Base-by-base conservation (phyloP, 345 rosid species). In the Garcia nutans region DNA sequence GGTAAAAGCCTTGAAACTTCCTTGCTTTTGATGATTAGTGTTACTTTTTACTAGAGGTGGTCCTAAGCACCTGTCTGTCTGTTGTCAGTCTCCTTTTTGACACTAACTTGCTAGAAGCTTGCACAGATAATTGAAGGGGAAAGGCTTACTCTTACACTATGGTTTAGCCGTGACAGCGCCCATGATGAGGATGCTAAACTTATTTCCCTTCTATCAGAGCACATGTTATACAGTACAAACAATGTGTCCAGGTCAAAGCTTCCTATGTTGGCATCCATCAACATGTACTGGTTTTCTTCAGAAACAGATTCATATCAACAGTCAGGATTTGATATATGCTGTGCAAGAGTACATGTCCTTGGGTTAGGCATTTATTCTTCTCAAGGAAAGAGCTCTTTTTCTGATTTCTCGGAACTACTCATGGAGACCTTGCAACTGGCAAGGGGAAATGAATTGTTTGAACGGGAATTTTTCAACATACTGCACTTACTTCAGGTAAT, bases 111-210 rank as follows among this genome's bases (percentile, higher is more conserved):
- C 65, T 69, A 73, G 65, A 69, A 75, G 11, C 61, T 82, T 67
- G 71, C 50, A 62, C 86, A 90, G 99, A 86, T 96, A 70, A 87
- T 77, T 2, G 83, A 83, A 15, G 97, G 99, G 74, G 99, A 96
- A 82, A 90, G 99, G 77, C 83, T 92, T 73, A 93, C 98, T 19
- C 96, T 96, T 76, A 87, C 98, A 0, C 67, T 96, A 20, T 96
- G 97, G 97, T 93, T 93, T 85, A 93, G 91, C 78, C 97, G 95
- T 50, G 88, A 92, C 78, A 80, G 92, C 74, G 83, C 86, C 22
- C 92, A 96, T 66, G 92, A 92, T 44, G 97, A 96, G 78, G 98
- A 93, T 84, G 85, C 86, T 45, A 92, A 93, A 84, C 91, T 96
- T 50, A 77, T 96, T 76, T 83, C 94, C 2, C 86, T 81, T 77